Evolutionary conservation across 2,329 filamentous ascomycete species (phyloP), one percentile per base, ranked within the genome.

Genomic region (Fusarium papillatum): DNA sequence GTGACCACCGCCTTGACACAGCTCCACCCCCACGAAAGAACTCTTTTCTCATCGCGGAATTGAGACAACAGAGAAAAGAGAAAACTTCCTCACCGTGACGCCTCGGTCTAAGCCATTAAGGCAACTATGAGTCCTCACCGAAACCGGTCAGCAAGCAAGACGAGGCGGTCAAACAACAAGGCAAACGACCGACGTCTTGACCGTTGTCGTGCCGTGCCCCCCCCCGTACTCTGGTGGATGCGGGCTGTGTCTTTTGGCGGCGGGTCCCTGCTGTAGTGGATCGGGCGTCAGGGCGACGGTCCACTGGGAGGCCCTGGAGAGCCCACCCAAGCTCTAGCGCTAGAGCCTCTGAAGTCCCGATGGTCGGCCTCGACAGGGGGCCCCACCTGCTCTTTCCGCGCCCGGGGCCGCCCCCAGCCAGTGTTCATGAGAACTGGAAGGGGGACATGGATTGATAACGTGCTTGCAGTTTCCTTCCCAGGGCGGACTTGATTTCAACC

Each of bases 161-260:
- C 38, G 50, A 76, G 55, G 73, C 73, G 73, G 73, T 75, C 73
- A 76, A 71, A 61, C 61, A 64, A 55, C 39, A 14, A 43, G 43
- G 63, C 34, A 41, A 39, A 63, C 31, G 41, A 46, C 53, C 38
- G 50, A 31, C n/a, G 61, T 71, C 55, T 59, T 48, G 70, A 70
- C 41, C 29, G n/a, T 38, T 70, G 39, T 59, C 61, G 9, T 34
- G 55, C 29, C 34, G 46, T 38, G 34, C n/a, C 43, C 64, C 46
- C 46, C 53, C 29, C 36, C 50, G 36, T 72, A 36, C 29, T 75
- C 62, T 60, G 38, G 53, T 75, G 72, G 57, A 64, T 63, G 65
- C 73, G 66, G 66, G 66, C 60, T 55, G 66, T 64, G 66, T 57
- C 59, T 46, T 55, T 41, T 63, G 57, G 43, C 36, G 34, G 66